Conservation (phyloP, 305 asterid genomes). For the Lippia alba region DNA sequence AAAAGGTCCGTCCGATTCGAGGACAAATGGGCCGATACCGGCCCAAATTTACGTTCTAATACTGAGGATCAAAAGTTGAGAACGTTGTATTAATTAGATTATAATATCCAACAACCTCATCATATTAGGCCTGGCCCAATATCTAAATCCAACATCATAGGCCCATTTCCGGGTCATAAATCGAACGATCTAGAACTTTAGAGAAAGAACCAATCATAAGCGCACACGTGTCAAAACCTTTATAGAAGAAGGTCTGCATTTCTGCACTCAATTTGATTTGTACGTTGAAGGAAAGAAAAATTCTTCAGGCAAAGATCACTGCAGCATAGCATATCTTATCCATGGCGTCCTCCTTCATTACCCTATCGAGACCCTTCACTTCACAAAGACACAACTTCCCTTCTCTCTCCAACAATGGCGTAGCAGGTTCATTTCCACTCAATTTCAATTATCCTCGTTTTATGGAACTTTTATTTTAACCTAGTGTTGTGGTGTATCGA, state of each 20-base stretch:
- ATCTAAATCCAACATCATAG: too few species aligned
- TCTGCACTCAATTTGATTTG: not conserved
- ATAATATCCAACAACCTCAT: too few species aligned
- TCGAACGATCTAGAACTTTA: slow-evolving; percentile 33
- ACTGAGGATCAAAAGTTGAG: too few species aligned
- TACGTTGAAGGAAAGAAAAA: not conserved
- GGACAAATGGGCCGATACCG: too few species aligned
- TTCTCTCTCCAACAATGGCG: slow-evolving; percentile 38
- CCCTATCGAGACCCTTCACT: slow-evolving; percentile 59
- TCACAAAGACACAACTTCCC: slow-evolving; percentile 42
- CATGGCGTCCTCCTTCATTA: slow-evolving; percentile 73
- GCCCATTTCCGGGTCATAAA: slow-evolving; percentile 24
- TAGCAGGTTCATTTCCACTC: too few species aligned
- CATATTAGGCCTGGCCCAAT: too few species aligned
- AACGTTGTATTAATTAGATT: too few species aligned
- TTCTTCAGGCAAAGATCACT: slow-evolving; percentile 12
- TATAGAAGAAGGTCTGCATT: too few species aligned
- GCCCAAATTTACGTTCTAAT: too few species aligned
- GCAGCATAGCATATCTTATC: slow-evolving; percentile 44
- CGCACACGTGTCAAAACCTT: too few species aligned
- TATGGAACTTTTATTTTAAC: slow-evolving; percentile 9
- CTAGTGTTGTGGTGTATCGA: slow-evolving; percentile 1
- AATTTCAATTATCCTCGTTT: not conserved
- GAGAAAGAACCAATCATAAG: not conserved
- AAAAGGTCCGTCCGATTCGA: too few species aligned